Evolutionary conservation across 176 grass and related monocot genomes (phyloP).

Genomic region (Juncus effusus): DNA sequence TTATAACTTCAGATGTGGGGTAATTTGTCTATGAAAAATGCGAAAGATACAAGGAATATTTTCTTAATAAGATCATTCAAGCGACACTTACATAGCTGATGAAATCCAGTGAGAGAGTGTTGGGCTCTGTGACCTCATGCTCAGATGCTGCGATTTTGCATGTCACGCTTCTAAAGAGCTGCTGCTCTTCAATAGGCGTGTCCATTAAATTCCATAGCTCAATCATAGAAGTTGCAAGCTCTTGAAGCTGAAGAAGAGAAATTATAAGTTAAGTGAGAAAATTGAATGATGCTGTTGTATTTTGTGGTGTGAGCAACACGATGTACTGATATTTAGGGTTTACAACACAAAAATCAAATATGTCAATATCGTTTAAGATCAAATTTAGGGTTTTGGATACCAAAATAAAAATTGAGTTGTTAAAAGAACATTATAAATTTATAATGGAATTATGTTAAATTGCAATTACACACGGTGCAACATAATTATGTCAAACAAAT

Average conservation of each 20-base stretch:
- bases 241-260: conserved; percentile 71
- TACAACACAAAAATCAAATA: too few relatives aligned
- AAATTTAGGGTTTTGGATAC: too few relatives aligned
- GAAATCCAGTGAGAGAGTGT: conserved; percentile 58
- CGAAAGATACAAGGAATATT: too few relatives aligned
- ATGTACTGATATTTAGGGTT: too few relatives aligned
- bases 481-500: not conserved
- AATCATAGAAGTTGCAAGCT: conserved; percentile 61
- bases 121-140: conserved; percentile 59
- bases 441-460: not conserved
- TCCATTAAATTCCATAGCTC: conserved; percentile 89
- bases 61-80: not conserved
- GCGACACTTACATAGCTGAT: conserved; percentile 44
- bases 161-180: conserved; percentile 68
- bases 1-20: too few relatives aligned
- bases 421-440: too few relatives aligned
- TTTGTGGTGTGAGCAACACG: too few relatives aligned
- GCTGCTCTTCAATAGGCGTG: conserved; percentile 69
- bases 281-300: not conserved
- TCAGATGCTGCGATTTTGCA: conserved; percentile 82
- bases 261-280: conserved; percentile 19
- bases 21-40: too few relatives aligned
- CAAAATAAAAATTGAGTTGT: too few relatives aligned
- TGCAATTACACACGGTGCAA: not conserved
- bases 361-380: not conserved